Percentiles rank a stretch among this genome's conserved stretches.
These are phyloP conservation scores for Fraxinus nigra DNA, from an alignment of 305 asterid genomes.

Conservation along the genomic window DNA sequence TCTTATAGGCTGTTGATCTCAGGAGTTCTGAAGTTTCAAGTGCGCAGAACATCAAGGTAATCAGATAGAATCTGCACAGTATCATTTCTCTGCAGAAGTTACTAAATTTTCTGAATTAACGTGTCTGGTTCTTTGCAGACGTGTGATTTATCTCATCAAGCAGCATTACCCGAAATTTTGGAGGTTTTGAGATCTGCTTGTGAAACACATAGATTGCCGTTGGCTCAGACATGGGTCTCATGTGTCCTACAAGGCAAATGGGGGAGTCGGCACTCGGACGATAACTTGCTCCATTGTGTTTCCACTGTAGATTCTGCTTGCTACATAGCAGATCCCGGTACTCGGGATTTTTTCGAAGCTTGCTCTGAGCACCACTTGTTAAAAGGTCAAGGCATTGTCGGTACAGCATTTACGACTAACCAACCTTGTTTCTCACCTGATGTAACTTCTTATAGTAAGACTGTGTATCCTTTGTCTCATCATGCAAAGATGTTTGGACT, in stretches of 20 bases:
- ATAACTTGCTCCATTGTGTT: slow-evolving; percentile 55
- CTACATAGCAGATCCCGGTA: slow-evolving; percentile 49
- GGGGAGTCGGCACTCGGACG: slow-evolving; percentile 71
- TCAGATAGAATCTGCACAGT: neutral
- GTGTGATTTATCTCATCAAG: slow-evolving; percentile 60
- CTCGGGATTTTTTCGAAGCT: slow-evolving; percentile 76
- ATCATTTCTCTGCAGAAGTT: neutral
- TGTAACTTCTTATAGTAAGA: slow-evolving; percentile 58
- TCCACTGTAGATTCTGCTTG: slow-evolving; percentile 86
- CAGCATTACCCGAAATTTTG: slow-evolving; percentile 71
- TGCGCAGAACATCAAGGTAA: slow-evolving; percentile 54
- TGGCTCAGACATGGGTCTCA: slow-evolving; percentile 61
- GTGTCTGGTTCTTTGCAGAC: slow-evolving; percentile 37
- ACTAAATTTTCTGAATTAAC: slow-evolving; percentile 12
- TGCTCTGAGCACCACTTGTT: slow-evolving; percentile 85
- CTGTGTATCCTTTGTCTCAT: slow-evolving; percentile 91
- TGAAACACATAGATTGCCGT: slow-evolving; percentile 30
- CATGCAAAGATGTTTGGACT: slow-evolving; percentile 76
- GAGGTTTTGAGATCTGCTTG: slow-evolving; percentile 68
- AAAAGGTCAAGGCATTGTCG: slow-evolving; percentile 83
- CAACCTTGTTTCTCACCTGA: slow-evolving; percentile 81
- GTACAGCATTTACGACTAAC: slow-evolving; percentile 70
- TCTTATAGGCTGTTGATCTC: slow-evolving; percentile 80
- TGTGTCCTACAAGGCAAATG: slow-evolving; percentile 70
- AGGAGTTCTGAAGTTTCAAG: slow-evolving; percentile 52